Base-by-base conservation (phyloP, 371 early-diverging fungal species). In the Rhizopus arrhizus region DNA sequence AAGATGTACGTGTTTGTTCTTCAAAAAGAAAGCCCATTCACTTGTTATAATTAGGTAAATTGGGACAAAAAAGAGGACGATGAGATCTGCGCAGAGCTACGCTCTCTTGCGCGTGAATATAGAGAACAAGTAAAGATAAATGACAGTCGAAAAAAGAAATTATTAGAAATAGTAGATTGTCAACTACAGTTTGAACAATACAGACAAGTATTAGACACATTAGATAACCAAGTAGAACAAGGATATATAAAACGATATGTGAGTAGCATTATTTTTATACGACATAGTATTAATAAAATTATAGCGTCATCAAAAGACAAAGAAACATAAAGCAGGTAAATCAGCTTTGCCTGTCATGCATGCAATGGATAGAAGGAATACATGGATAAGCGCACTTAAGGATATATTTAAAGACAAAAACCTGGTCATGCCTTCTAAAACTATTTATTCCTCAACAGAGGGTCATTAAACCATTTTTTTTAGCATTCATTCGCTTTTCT, bases 171-270 rank as follows among this genome's bases (percentile, higher is more conserved):
- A 4, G 92, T 91, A 2, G 81, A 85, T 38, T 80, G 83, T 32
- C 88, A 91, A 69, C 78, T 93, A 47, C 95, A 89, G 3, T 93
- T 80, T 70, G 95, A 96, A 64, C 93, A 96, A 70, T 95, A 92
- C 74, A 86, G 86, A 32, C 84, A 86, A 46, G 89, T 96, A 5
- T 75, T 96, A 60, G 95, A 95, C 58, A 91, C 90, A 49, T 70
- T 93, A 31, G 93, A 95, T 68, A 85, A 85, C 61, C 91, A 91
- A 66, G 88, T 95, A 10, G 95, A 94, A 62, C 86, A 87, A 62
- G 85, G 89, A 49, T 96, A 91, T 64, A 65, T 85, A 42, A 93
- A 93, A 72, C 80, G 95, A 68, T 88, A 86, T 75, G 91, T 92
- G 81, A 80, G 87, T 84, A 54, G 11, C 7, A n/a, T 15, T 43